Percentiles rank a stretch among this genome's conserved stretches.
Conservation (phyloP, 345 rosid species). For the Bretschneidera sinensis region DNA sequence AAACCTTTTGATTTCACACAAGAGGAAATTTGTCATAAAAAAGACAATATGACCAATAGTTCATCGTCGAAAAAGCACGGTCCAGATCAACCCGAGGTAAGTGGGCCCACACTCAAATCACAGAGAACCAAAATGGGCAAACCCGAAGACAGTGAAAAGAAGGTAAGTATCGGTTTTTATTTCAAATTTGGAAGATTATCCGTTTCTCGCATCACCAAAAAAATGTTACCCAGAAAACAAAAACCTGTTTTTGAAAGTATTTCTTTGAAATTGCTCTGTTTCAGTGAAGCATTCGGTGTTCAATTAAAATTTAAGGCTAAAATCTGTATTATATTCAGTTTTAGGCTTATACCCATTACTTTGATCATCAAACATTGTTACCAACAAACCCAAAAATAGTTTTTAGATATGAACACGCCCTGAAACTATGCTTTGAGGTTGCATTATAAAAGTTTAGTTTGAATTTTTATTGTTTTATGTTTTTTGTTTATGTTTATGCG, state of each 20-base stretch:
- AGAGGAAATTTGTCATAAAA: neutral
- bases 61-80: constrained; percentile 42
- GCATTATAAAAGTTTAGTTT: neutral
- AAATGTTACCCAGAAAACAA: constrained; percentile 1
- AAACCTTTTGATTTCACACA: constrained; percentile 15
- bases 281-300: neutral
- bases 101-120: constrained; percentile 30
- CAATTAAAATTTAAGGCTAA: neutral
- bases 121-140: constrained; percentile 46
- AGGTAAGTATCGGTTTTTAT: constrained; percentile 21
- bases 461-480: neutral
- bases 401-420: neutral
- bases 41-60: constrained; percentile 25
- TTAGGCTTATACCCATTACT: neutral
- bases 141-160: constrained; percentile 45
- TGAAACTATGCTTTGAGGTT: constrained; percentile 7
- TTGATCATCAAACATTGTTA: neutral
- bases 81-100: constrained; percentile 40
- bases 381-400: too few species aligned
- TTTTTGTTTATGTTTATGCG: constrained; percentile 5
- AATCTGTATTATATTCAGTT: neutral
- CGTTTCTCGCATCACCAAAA: constrained; percentile 5
- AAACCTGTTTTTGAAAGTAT: constrained; percentile 2
- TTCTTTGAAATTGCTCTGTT: constrained; percentile 1
- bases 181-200: constrained; percentile 13